Evolutionary conservation across 495 filamentous ascomycete genomes (phyloP).

Genomic region (Penicillium desertorum): DNA sequence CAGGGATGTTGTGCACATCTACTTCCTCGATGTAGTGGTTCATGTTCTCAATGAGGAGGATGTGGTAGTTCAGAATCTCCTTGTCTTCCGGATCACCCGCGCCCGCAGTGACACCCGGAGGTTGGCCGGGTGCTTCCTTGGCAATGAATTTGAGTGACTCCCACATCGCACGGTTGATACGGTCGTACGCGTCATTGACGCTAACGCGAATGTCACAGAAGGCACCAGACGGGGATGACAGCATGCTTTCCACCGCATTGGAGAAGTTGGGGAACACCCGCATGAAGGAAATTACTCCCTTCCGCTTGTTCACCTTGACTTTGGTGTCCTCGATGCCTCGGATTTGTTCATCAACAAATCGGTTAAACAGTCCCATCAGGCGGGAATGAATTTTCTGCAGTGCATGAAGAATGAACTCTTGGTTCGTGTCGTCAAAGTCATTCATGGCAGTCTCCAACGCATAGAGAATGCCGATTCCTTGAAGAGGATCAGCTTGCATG

Average conservation of each 20-base stretch:
- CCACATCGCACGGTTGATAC: conserved; percentile 94
- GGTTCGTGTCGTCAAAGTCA: conserved; percentile 80
- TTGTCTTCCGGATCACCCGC: conserved; percentile 82
- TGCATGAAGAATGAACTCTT: conserved; percentile 81
- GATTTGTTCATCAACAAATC: conserved; percentile 92
- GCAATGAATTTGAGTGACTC: conserved; percentile 94
- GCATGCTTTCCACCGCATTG: conserved; percentile 77
- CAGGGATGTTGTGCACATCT: conserved; percentile 66
- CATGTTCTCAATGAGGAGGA: conserved; percentile 97
- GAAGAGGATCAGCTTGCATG: conserved; percentile 75
- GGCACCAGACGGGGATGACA: conserved; percentile 53
- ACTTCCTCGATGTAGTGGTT: conserved; percentile 94
- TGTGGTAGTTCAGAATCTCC: conserved; percentile 92
- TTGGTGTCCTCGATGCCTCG: conserved; percentile 98
- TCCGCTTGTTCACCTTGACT: conserved; percentile 97
- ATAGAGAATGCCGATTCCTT: conserved; percentile 84
- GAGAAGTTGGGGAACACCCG: conserved; percentile 87
- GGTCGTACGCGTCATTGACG: conserved; percentile 83
- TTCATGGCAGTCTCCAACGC: conserved; percentile 74
- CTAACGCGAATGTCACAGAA: conserved; percentile 66
- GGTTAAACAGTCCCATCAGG: conserved; percentile 73
- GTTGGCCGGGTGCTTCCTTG: conserved; percentile 74
- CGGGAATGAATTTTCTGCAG: conserved; percentile 77
- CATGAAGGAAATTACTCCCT: conserved; percentile 92
- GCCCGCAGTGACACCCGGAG: conserved; percentile 50